Percentiles rank a stretch among this genome's conserved stretches.
Evolutionary conservation across 495 filamentous ascomycete genomes (phyloP).

Genomic region (Penicillium daleae): DNA sequence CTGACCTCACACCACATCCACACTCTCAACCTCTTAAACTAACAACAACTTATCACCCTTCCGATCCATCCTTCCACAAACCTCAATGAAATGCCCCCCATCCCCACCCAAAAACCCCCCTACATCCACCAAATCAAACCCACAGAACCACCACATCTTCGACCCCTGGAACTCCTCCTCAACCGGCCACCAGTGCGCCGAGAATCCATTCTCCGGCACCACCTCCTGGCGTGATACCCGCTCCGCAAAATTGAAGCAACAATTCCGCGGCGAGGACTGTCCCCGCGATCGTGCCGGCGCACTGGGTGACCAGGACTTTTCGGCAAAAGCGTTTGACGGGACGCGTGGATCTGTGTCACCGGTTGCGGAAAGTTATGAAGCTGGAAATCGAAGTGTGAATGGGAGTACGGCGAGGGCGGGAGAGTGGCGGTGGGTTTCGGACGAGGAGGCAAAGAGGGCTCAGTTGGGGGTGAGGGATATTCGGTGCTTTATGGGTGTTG

Average conservation of each 20-base stretch:
- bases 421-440: slow-evolving; percentile 25
- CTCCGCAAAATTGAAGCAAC: slow-evolving; percentile 64
- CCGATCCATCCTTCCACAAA: background rate
- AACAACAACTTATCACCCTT: background rate
- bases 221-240: slow-evolving; percentile 74
- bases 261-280: slow-evolving; percentile 55
- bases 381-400: background rate
- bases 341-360: slow-evolving; percentile 12
- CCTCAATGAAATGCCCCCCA: background rate
- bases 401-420: background rate
- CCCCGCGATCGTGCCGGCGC: background rate
- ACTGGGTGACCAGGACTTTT: slow-evolving; percentile 1
- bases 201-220: slow-evolving; percentile 58
- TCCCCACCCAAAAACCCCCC: background rate
- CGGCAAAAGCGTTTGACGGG: slow-evolving; percentile 27
- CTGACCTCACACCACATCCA: background rate
- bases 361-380: background rate
- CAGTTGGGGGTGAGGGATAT: slow-evolving; percentile 43
- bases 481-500: slow-evolving; percentile 40
- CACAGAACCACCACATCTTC: slow-evolving; percentile 56
- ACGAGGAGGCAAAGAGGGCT: slow-evolving; percentile 21
- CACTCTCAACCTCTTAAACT: background rate
- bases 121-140: background rate
- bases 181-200: slow-evolving; percentile 79
- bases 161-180: slow-evolving; percentile 83